Base-by-base conservation (phyloP, 2,329 filamentous ascomycete species). In the Botrytis porri region DNA sequence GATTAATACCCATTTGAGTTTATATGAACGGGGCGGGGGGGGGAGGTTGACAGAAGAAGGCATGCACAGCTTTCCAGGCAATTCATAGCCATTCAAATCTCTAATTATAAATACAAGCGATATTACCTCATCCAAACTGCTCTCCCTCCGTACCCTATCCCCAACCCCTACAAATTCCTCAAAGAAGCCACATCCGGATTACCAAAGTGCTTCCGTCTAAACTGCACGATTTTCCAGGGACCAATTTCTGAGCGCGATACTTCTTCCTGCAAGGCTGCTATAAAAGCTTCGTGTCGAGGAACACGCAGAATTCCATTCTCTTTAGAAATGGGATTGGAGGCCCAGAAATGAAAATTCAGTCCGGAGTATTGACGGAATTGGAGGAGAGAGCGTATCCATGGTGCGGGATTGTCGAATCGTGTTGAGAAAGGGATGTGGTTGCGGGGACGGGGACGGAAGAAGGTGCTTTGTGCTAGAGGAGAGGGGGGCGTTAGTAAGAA, bases 291-390 rank as follows among this genome's bases (percentile, higher is more conserved):
- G n/a, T 59, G 14, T 25, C 41, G n/a, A 6, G 35, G 7, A 12
- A 64, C 45, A 4, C 16, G n/a, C 16, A 14, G 14, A 6, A 57
- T 8, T 12, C 66, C 71, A 73, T 60, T 14, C 10, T 41, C 9
- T n/a, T n/a, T 1, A 54, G 48, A 16, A 5, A 25, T 54, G 12
- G 48, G 48, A 41, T 60, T 18, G 6, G n/a, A 4, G 39, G 64
- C 35, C 39, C 65, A 70, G 20, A 73, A 73, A 35, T 59, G 71
- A 10, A 71, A 45, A 62, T 61, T 65, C n/a, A 73, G 25, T 9
- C 66, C 60, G 20, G 32, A 37, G 39, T 73, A 73, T 54, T 64
- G 59, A 20, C 66, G 66, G 10, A 71, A 71, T 51, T 64, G 59
- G 6, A 73, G 48, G 43, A 73, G 66, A 7, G 65, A 48, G 10